Base-by-base conservation (phyloP, 83 land plant species). In the Isoetes engelmannii region DNA sequence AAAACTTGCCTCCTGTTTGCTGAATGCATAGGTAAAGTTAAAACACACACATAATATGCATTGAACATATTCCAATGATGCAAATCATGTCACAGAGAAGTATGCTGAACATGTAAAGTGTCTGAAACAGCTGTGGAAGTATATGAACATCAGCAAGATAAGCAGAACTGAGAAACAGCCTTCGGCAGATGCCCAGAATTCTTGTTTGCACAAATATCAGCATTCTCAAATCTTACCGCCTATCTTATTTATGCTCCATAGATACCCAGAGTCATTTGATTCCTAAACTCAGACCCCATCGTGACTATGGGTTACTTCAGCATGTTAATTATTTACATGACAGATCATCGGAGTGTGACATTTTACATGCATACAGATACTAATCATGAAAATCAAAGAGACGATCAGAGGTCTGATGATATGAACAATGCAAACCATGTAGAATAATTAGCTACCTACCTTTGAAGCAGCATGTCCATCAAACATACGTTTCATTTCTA, bases 1-100 rank as follows among this genome's bases (percentile, higher is more conserved):
- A 82, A 45, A 92, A 44, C 70, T 72, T 80, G 53, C 92, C 82
- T 60, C 89, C 83, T 63, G 83, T 18, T 42, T 59, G 62, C 53
- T 18, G 58, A 19, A 49, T 18, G 41, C 7, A 37, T 7, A 8
- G 17, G 45, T 9, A 57, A 17, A 41, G 46, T 43, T 37, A 19
- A 69, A 57, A 8, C 43, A 6, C 41, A 4, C 9, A 41, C 45
- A 28, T 10, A 4, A 28, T 45, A 54, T 51, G 44, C 45, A 63
- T 37, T 66, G 37, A 37, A 5, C 45, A 1, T 44, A 2, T 4
- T 6, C 69, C 5, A 51, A 7, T 37, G 5, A 64, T 4, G 18
- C 1, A 28, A 44, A 67, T 28, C 69, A 37, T 67, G 8, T 15
- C 54, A 51, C 15, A 15, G 54, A 51, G 3, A 10, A 12, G 12